Percentiles rank a stretch among this genome's conserved stretches.
phyloP scores from a whole-genome alignment of 2,329 filamentous ascomycete species.

The Onygena corvina region DNA sequence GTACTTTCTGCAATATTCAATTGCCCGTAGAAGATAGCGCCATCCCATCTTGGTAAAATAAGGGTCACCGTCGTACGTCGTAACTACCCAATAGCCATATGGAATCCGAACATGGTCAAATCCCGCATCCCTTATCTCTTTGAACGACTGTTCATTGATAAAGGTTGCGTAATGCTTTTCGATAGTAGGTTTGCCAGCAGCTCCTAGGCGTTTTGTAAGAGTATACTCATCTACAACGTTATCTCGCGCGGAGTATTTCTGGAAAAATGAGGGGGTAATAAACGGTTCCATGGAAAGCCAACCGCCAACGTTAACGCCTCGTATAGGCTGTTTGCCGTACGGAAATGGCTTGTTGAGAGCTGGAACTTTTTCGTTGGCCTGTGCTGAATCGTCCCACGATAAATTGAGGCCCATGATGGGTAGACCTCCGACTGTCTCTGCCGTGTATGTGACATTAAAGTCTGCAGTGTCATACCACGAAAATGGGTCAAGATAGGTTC shows the following conservation, averaged over 20 bases:
- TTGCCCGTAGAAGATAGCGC: constrained; percentile 82
- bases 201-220: constrained; percentile 57
- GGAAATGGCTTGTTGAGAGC: constrained; percentile 64
- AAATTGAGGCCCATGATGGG: constrained; percentile 79
- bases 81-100: constrained; percentile 89
- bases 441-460: constrained; percentile 91
- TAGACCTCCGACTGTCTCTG: constrained; percentile 70
- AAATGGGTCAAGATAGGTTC: constrained; percentile 74
- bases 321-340: constrained; percentile 66
- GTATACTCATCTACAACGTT: constrained; percentile 82
- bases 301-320: constrained; percentile 84
- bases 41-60: constrained; percentile 80
- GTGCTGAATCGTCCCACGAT: constrained; percentile 70
- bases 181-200: constrained; percentile 53
- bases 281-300: constrained; percentile 93
- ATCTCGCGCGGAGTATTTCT: constrained; percentile 48
- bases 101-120: constrained; percentile 95
- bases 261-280: constrained; percentile 85
- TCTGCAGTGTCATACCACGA: constrained; percentile 80
- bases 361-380: constrained; percentile 68
- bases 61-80: constrained; percentile 71
- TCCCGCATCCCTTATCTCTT: constrained; percentile 71
- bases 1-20: constrained; percentile 88
- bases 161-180: constrained; percentile 88
- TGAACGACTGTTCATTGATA: constrained; percentile 71